A percentile compares a stretch with the other conserved stretches of the same genome.
These are phyloP conservation scores for Fulvia fulva DNA, from an alignment of 2,329 filamentous ascomycete species.

Conservation along the genomic window DNA sequence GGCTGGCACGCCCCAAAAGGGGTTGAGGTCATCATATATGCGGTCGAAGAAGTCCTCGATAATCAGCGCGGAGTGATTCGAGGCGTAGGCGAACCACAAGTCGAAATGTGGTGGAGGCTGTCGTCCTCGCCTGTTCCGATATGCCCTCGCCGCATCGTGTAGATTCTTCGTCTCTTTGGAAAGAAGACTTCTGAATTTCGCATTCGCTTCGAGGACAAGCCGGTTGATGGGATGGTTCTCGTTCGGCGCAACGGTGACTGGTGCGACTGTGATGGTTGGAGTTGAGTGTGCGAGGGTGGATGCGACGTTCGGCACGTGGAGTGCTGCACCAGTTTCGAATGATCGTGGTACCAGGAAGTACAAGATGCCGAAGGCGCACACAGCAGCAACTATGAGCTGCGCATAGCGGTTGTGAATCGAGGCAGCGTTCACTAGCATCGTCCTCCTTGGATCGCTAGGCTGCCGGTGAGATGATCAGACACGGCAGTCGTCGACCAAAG, in stretches of 20 bases:
- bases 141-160: constrained; percentile 38
- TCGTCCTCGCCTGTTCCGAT: constrained; percentile 43
- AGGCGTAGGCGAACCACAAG: constrained; percentile 45
- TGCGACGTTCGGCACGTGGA: constrained; percentile 15
- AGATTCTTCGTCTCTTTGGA: constrained; percentile 37
- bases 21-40: constrained; percentile 48
- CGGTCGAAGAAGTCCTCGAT: constrained; percentile 51
- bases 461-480: not conserved
- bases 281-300: constrained; percentile 1
- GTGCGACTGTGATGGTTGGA: constrained; percentile 10
- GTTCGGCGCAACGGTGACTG: constrained; percentile 18
- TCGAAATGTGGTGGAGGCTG: constrained; percentile 51
- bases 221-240: constrained; percentile 38
- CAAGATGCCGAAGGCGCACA: constrained; percentile 20
- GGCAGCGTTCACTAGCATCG: constrained; percentile 26
- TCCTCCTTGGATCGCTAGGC: not conserved
- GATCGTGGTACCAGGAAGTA: constrained; percentile 23
- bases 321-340: constrained; percentile 15
- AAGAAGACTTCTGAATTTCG: constrained; percentile 30
- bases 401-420: constrained; percentile 31
- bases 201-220: constrained; percentile 35
- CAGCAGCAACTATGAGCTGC: constrained; percentile 27
- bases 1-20: constrained; percentile 48
- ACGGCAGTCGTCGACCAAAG: not conserved
- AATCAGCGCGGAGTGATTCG: constrained; percentile 40